phyloP scores from a whole-genome alignment of 129 eudicot genomes.

The Artemisia tridentata region DNA sequence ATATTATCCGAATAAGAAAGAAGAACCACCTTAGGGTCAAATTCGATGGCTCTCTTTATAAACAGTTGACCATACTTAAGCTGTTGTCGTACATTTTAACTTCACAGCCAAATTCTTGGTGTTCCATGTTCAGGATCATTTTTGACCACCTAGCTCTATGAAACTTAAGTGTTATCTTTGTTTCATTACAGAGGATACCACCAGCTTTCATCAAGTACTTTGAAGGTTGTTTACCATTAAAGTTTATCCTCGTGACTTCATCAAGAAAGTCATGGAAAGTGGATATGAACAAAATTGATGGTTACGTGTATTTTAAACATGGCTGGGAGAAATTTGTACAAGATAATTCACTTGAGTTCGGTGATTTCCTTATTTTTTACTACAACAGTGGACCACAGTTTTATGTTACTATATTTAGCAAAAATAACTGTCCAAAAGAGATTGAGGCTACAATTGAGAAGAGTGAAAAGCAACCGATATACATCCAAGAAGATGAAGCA shows the following conservation, averaged over 20 bases:
- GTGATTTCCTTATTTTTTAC: conserved; percentile 39
- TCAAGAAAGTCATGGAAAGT: conserved; percentile 35
- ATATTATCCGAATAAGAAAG: background rate
- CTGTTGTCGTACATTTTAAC: no score
- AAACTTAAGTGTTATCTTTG: conserved; percentile 4
- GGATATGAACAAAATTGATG: conserved; percentile 23
- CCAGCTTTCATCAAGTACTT: conserved; percentile 40
- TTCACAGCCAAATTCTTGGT: no score
- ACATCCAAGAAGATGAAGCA: conserved; percentile 7
- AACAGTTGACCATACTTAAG: no score
- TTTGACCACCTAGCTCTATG: background rate
- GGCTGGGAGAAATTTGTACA: conserved; percentile 47
- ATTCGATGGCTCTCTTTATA: background rate
- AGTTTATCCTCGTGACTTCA: conserved; percentile 22
- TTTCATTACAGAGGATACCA: conserved; percentile 32
- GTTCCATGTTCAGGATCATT: background rate
- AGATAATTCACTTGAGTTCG: conserved; percentile 35
- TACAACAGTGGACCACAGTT: conserved; percentile 27
- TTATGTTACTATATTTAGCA: conserved; percentile 22
- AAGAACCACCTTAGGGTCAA: background rate
- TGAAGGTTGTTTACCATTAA: conserved; percentile 18
- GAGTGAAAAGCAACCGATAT: background rate
- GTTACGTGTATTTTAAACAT: conserved; percentile 23
- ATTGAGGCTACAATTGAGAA: background rate
- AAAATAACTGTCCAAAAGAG: conserved; percentile 31